Conservation (phyloP, 805 yeast species). For the Sugiyamaella qingdaonensis region DNA sequence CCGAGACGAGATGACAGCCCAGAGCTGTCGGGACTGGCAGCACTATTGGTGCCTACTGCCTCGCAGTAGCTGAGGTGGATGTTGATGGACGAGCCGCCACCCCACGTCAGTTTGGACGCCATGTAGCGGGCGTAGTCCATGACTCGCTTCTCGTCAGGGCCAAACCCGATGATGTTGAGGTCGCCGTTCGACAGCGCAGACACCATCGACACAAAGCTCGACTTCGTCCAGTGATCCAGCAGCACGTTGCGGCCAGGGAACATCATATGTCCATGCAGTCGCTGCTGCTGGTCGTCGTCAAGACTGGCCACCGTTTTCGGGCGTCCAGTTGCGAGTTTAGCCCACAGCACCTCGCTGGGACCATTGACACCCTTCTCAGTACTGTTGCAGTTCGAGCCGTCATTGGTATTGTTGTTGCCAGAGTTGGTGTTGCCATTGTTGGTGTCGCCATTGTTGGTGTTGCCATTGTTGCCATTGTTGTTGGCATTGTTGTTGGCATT, state of each 20-base stretch:
- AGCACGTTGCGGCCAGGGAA: background rate
- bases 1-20: too few species aligned
- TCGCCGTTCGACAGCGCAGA: background rate
- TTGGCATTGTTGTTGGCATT: background rate
- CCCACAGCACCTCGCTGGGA: background rate
- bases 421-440: background rate
- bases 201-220: background rate
- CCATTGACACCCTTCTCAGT: background rate
- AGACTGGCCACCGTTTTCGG: background rate
- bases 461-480: background rate
- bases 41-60: background rate
- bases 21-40: too few species aligned
- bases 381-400: too few species aligned
- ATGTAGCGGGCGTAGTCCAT: slow-evolving; percentile 3
- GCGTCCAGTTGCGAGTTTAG: background rate
- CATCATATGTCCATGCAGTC: background rate
- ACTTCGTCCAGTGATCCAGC: background rate
- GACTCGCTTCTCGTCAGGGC: slow-evolving; percentile 4
- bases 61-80: slow-evolving; percentile 8
- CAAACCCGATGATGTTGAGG: slow-evolving; percentile 8
- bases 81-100: background rate
- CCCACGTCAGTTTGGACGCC: slow-evolving; percentile 2
- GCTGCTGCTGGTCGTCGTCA: background rate
- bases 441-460: too few species aligned
- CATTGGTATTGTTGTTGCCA: background rate